Conservation (phyloP, 305 asterid species). For the Fraxinus platypoda region DNA sequence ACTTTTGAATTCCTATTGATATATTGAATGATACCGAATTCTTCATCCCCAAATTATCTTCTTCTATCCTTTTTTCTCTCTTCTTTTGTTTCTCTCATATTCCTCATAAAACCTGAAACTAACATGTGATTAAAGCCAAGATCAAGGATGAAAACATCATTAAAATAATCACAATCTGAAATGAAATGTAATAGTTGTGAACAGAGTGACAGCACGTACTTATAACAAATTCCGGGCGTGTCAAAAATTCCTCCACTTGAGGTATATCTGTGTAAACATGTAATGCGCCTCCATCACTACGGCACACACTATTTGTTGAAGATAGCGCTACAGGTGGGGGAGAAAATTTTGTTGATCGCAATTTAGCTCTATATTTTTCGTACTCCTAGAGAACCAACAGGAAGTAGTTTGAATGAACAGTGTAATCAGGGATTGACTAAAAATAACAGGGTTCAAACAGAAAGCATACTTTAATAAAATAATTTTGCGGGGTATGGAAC, state of each 20-base stretch:
- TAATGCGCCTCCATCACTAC: slow-evolving; percentile 52
- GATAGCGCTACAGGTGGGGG: slow-evolving; percentile 36
- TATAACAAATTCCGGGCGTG: slow-evolving; percentile 75
- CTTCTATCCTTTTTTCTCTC: background rate
- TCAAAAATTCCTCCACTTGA: slow-evolving; percentile 77
- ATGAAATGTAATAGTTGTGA: background rate
- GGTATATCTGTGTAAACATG: slow-evolving; percentile 88
- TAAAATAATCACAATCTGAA: slow-evolving; percentile 14
- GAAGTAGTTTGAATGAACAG: slow-evolving; percentile 8
- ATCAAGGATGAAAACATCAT: background rate
- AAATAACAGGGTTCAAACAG: slow-evolving; percentile 18
- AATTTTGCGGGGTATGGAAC: slow-evolving; percentile 88
- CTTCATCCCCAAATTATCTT: background rate
- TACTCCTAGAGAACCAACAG: slow-evolving; percentile 53
- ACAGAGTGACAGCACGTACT: slow-evolving; percentile 47
- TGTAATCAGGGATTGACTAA: slow-evolving; percentile 16
- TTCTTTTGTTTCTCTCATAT: background rate
- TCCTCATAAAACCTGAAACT: background rate
- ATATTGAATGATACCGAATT: background rate
- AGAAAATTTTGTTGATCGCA: slow-evolving; percentile 44
- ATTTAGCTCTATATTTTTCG: slow-evolving; percentile 51
- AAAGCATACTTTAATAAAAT: slow-evolving; percentile 66
- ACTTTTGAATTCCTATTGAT: background rate
- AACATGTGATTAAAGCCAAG: background rate
- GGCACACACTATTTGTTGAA: slow-evolving; percentile 42